Percentiles rank a stretch among this genome's conserved stretches.
Evolutionary conservation across 371 early-diverging fungal genomes (phyloP).

Genomic region (Zychaea mexicana): DNA sequence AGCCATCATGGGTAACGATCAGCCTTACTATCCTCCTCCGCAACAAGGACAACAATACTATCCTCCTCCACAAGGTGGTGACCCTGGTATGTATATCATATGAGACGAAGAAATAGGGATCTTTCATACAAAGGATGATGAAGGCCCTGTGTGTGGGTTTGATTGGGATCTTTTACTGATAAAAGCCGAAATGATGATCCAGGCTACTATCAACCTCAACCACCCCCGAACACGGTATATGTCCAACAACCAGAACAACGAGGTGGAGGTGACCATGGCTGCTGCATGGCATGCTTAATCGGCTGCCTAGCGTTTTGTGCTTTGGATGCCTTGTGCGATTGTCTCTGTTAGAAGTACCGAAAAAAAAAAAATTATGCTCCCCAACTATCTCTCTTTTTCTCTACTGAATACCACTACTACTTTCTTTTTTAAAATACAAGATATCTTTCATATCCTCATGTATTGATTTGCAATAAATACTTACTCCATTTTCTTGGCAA

Average conservation of each 20-base stretch:
- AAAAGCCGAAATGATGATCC: not conserved
- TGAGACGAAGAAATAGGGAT: not conserved
- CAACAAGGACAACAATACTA: constrained; percentile 10
- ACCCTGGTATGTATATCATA: constrained; percentile 6
- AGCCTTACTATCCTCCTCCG: constrained; percentile 16
- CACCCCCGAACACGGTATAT: constrained; percentile 17
- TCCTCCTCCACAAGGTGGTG: constrained; percentile 18
- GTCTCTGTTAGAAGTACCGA: constrained; percentile 1
- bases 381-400: not conserved
- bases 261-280: constrained; percentile 3
- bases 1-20: constrained; percentile 5
- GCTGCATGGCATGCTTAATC: constrained; percentile 21
- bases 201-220: constrained; percentile 20
- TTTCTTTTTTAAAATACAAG: not conserved
- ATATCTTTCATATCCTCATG: no score
- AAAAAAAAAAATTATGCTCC: not conserved
- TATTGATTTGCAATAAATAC: no score
- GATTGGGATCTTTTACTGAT: not conserved
- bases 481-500: no score
- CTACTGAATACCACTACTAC: not conserved
- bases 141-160: not conserved
- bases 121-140: not conserved
- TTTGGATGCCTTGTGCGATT: constrained; percentile 15
- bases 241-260: constrained; percentile 15
- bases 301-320: constrained; percentile 23